Evolutionary conservation across 176 grass and related monocot genomes (phyloP).

Genomic region (sorghum (Sorghum bicolor)): Sorghum_bicolor_NCBIv3 NC_012873.2:60674001-60674500

Average conservation of each 20-base stretch:
- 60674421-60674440: constrained; percentile 65
- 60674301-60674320: constrained; percentile 80
- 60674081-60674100: constrained; percentile 87
- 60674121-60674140: constrained; percentile 90
- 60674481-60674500: constrained; percentile 65
- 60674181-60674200: constrained; percentile 73
- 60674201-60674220: constrained; percentile 65
- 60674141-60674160: constrained; percentile 90
- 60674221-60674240: constrained; percentile 76
- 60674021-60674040: constrained; percentile 80
- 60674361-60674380: constrained; percentile 88
- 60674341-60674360: constrained; percentile 66
- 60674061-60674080: constrained; percentile 52
- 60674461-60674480: constrained; percentile 96
- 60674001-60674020: constrained; percentile 87
- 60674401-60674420: constrained; percentile 85
- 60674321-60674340: constrained; percentile 58
- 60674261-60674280: constrained; percentile 73
- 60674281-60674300: constrained; percentile 77
- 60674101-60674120: constrained; percentile 74
- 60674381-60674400: constrained; percentile 83
- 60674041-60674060: constrained; percentile 46
- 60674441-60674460: constrained; percentile 73
- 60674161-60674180: constrained; percentile 98
- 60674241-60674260: constrained; percentile 75